Evolutionary conservation across 345 rosid genomes (phyloP).

Genomic region (Acer yangbiense): DNA sequence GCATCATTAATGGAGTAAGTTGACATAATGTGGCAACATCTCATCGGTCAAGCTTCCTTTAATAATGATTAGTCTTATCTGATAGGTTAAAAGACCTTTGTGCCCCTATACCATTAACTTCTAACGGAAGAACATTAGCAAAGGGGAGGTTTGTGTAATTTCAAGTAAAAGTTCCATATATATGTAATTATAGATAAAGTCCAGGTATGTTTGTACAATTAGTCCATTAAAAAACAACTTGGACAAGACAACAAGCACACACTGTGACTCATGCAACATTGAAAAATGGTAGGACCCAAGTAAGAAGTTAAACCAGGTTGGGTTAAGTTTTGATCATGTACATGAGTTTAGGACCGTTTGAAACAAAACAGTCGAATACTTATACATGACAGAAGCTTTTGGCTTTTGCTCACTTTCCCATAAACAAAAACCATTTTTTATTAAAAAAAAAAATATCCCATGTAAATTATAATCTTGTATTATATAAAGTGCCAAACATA

Average conservation of each 20-base stretch:
- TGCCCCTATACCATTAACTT: too few relatives aligned
- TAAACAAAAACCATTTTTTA: neutral
- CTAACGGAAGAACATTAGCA: too few relatives aligned
- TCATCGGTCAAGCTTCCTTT: too few relatives aligned
- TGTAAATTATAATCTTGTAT: neutral
- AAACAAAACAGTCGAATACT: neutral
- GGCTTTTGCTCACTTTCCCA: neutral
- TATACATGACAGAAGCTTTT: neutral
- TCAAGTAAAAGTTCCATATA: too few relatives aligned
- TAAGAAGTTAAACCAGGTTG: neutral
- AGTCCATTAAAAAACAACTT: neutral
- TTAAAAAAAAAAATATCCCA: neutral
- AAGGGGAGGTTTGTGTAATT: too few relatives aligned
- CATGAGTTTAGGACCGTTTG: conserved; percentile 42
- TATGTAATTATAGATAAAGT: too few relatives aligned
- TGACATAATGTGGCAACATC: too few relatives aligned
- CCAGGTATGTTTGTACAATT: too few relatives aligned
- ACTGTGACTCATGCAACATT: too few relatives aligned
- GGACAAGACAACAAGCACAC: neutral
- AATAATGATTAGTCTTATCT: too few relatives aligned
- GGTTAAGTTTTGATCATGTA: conserved; percentile 17
- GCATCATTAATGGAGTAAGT: too few relatives aligned
- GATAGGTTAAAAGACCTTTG: too few relatives aligned
- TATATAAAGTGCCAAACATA: neutral
- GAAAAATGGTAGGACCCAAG: conserved; percentile 3